Percentiles rank a stretch among this genome's conserved stretches.
These are phyloP conservation scores for Skeletonema tropicum DNA, from an alignment of 108 stramenopile genomes.

Conservation along the genomic window DNA sequence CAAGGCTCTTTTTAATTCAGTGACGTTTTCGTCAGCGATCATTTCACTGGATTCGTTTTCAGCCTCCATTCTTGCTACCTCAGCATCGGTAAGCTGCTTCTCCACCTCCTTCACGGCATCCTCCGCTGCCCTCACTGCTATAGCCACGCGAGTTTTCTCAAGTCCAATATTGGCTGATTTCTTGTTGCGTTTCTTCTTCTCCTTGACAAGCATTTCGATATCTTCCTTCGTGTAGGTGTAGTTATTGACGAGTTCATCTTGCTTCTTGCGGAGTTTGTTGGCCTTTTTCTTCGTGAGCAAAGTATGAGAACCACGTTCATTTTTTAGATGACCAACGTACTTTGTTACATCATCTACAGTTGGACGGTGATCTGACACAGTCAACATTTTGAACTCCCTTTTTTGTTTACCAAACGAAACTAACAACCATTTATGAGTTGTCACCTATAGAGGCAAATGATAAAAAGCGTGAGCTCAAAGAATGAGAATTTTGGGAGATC, in stretches of 20 bases:
- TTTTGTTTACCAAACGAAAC: slow-evolving; percentile 73
- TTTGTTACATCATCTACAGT: slow-evolving; percentile 67
- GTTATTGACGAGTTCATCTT: slow-evolving; percentile 80
- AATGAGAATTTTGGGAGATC: neutral
- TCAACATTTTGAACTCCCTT: slow-evolving; percentile 74
- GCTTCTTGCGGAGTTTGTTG: slow-evolving; percentile 69
- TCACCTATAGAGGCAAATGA: slow-evolving; percentile 35
- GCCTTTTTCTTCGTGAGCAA: slow-evolving; percentile 71
- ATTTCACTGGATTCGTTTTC: slow-evolving; percentile 33
- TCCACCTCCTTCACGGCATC: slow-evolving; percentile 56
- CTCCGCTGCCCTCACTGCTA: slow-evolving; percentile 77
- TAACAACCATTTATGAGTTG: slow-evolving; percentile 73
- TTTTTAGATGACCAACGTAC: slow-evolving; percentile 70
- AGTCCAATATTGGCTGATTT: slow-evolving; percentile 68
- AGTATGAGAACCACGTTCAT: slow-evolving; percentile 41
- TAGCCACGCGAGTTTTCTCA: slow-evolving; percentile 77
- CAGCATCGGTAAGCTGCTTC: slow-evolving; percentile 60
- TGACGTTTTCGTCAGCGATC: slow-evolving; percentile 37
- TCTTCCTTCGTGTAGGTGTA: slow-evolving; percentile 87
- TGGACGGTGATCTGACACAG: slow-evolving; percentile 78
- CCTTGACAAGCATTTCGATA: slow-evolving; percentile 67
- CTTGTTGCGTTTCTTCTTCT: slow-evolving; percentile 73
- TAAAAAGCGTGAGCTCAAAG: slow-evolving; percentile 2
- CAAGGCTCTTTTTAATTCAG: slow-evolving; percentile 39
- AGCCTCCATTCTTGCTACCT: slow-evolving; percentile 50